Percentiles rank a stretch among this genome's conserved stretches.
Conservation (phyloP, 1,139 yeast species). For the Yamadazyma conglobata region DNA sequence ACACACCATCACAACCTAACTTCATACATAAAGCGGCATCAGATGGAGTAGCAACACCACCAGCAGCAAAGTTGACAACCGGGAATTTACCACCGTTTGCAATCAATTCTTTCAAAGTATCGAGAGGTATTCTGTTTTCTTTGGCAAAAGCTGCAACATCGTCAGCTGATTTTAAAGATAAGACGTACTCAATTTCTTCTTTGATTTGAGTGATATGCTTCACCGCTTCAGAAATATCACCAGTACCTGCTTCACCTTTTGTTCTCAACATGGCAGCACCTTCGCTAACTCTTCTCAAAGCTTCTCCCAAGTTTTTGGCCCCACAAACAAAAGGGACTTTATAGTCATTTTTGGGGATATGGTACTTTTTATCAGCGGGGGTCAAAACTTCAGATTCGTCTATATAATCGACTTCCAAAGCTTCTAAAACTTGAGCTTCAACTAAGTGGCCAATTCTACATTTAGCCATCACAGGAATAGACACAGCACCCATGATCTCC, state of each 20-base stretch:
- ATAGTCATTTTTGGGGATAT: conserved; percentile 60
- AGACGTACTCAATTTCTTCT: conserved; percentile 50
- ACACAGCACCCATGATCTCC: conserved; percentile 69
- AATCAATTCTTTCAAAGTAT: conserved; percentile 49
- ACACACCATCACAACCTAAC: conserved; percentile 88
- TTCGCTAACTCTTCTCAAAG: conserved; percentile 74
- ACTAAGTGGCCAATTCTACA: conserved; percentile 83
- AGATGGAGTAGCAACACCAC: conserved; percentile 87
- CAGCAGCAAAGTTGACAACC: conserved; percentile 87
- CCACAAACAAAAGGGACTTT: conserved; percentile 86
- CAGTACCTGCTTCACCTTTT: conserved; percentile 90
- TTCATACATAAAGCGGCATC: conserved; percentile 90
- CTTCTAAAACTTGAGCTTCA: conserved; percentile 78
- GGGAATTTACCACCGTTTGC: conserved; percentile 63
- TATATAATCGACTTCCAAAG: conserved; percentile 72
- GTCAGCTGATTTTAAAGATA: conserved; percentile 35
- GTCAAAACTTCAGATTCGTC: conserved; percentile 85
- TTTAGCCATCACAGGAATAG: conserved; percentile 85
- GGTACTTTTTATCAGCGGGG: conserved; percentile 71
- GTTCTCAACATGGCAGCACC: conserved; percentile 90
- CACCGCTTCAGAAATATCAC: conserved; percentile 85
- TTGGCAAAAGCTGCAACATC: conserved; percentile 52
- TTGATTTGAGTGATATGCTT: conserved; percentile 64
- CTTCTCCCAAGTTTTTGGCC: conserved; percentile 81
- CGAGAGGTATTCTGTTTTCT: conserved; percentile 59